A percentile compares a stretch with the other conserved stretches of the same genome.
Evolutionary conservation across 2,329 filamentous ascomycete species (phyloP).

Genomic region (Alternaria rosae): DNA sequence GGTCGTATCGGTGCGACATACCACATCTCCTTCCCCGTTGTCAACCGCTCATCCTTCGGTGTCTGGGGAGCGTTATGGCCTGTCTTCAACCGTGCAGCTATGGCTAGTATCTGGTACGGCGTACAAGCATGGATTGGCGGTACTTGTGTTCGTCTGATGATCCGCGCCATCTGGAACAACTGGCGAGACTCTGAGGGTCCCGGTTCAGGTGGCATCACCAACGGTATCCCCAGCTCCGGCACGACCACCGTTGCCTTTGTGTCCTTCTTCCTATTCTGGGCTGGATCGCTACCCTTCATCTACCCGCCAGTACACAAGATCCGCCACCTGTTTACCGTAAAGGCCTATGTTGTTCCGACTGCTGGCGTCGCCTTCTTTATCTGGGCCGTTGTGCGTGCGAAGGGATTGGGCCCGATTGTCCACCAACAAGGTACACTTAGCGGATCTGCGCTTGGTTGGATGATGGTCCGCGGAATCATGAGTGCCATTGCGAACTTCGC

Average conservation of each 20-base stretch:
- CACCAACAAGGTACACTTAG: slow-evolving; percentile 68
- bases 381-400: slow-evolving; percentile 83
- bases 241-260: slow-evolving; percentile 78
- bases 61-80: slow-evolving; percentile 92
- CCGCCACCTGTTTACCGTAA: slow-evolving; percentile 88
- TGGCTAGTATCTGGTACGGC: slow-evolving; percentile 88
- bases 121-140: slow-evolving; percentile 85
- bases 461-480: slow-evolving; percentile 86
- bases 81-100: slow-evolving; percentile 85
- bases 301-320: slow-evolving; percentile 91
- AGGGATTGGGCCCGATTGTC: slow-evolving; percentile 84
- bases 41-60: slow-evolving; percentile 79
- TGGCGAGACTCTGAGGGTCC: slow-evolving; percentile 58
- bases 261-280: slow-evolving; percentile 89
- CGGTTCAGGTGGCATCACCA: slow-evolving; percentile 61
- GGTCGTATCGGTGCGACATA: slow-evolving; percentile 86
- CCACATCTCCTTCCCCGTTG: slow-evolving; percentile 88
- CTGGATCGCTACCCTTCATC: slow-evolving; percentile 79
- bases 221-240: slow-evolving; percentile 72
- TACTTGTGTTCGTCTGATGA: slow-evolving; percentile 87
- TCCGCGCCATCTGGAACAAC: slow-evolving; percentile 79
- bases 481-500: slow-evolving; percentile 89
- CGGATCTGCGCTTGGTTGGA: slow-evolving; percentile 79
- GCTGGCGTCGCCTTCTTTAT: slow-evolving; percentile 88
- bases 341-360: slow-evolving; percentile 81